These are phyloP conservation scores for Skeletonema tropicum DNA, from an alignment of 108 stramenopile species.

Conservation along the genomic window DNA sequence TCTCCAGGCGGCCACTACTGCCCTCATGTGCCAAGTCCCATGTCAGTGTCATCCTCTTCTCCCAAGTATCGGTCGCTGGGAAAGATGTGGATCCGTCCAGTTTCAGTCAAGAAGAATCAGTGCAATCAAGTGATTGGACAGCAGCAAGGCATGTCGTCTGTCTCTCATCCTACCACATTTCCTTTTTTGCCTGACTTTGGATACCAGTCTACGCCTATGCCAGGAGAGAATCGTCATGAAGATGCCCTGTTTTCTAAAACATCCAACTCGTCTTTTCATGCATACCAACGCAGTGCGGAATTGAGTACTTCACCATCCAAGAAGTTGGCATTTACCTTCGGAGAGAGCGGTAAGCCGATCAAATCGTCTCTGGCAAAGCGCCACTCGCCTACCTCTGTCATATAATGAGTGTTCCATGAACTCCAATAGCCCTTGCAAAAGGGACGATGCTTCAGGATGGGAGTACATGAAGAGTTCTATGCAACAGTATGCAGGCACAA, in stretches of 20 bases:
- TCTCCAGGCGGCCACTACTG: neutral
- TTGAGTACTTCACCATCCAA: neutral
- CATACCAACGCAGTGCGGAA: neutral
- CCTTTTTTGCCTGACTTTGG: neutral
- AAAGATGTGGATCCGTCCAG: conserved; percentile 1
- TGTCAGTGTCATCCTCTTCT: neutral
- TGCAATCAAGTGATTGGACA: neutral
- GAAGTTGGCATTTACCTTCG: neutral
- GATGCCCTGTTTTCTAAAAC: neutral
- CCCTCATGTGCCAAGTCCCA: neutral
- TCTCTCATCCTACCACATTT: neutral
- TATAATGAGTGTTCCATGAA: neutral
- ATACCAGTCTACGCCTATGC: neutral
- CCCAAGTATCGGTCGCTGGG: neutral
- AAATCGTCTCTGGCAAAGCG: neutral
- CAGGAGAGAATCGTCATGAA: neutral
- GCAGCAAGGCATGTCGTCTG: neutral
- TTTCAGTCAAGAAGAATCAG: neutral
- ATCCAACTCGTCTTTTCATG: neutral
- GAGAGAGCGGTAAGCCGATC: neutral
- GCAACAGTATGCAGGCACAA: too few species aligned
- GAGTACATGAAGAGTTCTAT: too few species aligned
- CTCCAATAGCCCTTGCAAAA: too few species aligned
- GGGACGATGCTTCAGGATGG: too few species aligned
- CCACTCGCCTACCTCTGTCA: neutral